These are phyloP conservation scores for Golovinomyces cichoracearum DNA, from an alignment of 2,329 filamentous ascomycete species.

Conservation along the genomic window DNA sequence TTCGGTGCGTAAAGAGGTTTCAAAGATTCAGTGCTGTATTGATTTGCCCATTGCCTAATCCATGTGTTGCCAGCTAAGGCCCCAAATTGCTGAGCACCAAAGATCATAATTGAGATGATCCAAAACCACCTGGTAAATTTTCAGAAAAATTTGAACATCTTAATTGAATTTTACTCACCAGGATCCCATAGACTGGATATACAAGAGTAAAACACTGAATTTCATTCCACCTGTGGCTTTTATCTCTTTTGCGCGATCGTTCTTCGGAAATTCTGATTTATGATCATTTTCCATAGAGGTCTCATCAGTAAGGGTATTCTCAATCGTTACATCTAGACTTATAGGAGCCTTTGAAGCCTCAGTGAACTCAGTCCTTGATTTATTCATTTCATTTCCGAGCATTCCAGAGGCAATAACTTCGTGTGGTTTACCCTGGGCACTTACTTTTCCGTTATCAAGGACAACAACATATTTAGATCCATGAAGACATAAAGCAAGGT, in stretches of 20 bases:
- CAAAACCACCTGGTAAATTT: slow-evolving; percentile 42
- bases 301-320: slow-evolving; percentile 13
- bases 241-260: slow-evolving; percentile 38
- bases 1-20: slow-evolving; percentile 5
- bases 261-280: slow-evolving; percentile 14
- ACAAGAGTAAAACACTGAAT: slow-evolving; percentile 60
- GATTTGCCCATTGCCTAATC: slow-evolving; percentile 88
- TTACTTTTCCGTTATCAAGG: slow-evolving; percentile 64
- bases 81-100: slow-evolving; percentile 58
- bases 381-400: slow-evolving; percentile 62
- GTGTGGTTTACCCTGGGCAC: slow-evolving; percentile 46
- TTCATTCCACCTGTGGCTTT: slow-evolving; percentile 76
- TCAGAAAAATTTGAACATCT: slow-evolving; percentile 2
- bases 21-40: slow-evolving; percentile 30
- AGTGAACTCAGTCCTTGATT: slow-evolving; percentile 50
- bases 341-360: slow-evolving; percentile 52
- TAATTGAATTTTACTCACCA: slow-evolving; percentile 24
- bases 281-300: not conserved
- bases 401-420: slow-evolving; percentile 69
- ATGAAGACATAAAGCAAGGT: slow-evolving; percentile 65
- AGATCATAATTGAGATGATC: slow-evolving; percentile 48
- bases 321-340: slow-evolving; percentile 29
- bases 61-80: slow-evolving; percentile 76
- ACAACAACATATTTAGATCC: slow-evolving; percentile 57
- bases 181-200: slow-evolving; percentile 72